Evolutionary conservation across 2,329 filamentous ascomycete genomes (phyloP).

Genomic region (Pseudogymnoascus sp.): DNA sequence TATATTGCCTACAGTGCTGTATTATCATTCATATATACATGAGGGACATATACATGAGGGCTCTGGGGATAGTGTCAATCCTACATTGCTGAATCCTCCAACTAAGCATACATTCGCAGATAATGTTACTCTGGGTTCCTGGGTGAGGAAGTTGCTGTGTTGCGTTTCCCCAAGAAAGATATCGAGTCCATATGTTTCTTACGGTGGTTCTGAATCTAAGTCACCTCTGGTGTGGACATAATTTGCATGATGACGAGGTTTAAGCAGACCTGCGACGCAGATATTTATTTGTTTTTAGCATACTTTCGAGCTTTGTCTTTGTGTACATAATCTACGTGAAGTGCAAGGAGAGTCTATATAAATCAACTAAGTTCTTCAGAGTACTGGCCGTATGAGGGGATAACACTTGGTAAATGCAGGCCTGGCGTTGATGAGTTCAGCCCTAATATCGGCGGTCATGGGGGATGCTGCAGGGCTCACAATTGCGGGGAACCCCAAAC

Average conservation of each 20-base stretch:
- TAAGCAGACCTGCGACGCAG: background rate
- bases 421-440: background rate
- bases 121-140: background rate
- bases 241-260: background rate
- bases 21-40: too few relatives aligned
- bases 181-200: background rate
- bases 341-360: background rate
- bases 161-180: background rate
- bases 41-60: background rate
- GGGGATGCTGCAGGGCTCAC: too few relatives aligned
- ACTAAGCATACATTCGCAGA: background rate
- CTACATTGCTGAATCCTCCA: background rate
- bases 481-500: too few relatives aligned
- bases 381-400: background rate
- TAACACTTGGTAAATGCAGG: background rate
- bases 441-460: too few relatives aligned
- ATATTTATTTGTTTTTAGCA: background rate
- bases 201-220: background rate
- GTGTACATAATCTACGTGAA: background rate
- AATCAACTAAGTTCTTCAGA: background rate
- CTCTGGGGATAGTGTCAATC: background rate
- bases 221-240: background rate
- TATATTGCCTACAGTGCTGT: background rate
- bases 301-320: background rate
- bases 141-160: background rate